These are phyloP conservation scores for Bidens hawaiensis DNA, from an alignment of 140 eudicot species.

Conservation along the genomic window DNA sequence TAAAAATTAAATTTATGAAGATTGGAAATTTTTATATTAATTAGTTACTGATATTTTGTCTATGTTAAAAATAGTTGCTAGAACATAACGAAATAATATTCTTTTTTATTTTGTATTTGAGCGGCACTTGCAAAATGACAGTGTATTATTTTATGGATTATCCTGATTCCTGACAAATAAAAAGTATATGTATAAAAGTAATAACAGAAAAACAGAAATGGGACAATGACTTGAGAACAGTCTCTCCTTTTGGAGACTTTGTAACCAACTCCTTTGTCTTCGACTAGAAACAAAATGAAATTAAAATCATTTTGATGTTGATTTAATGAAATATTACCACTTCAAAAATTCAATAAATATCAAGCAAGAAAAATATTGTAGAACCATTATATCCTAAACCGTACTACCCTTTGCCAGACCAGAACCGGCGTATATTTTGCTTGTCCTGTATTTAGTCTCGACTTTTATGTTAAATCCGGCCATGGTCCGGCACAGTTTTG, in stretches of 20 bases:
- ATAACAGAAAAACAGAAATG: neutral
- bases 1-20: neutral
- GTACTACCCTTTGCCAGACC: neutral
- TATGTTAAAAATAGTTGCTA: neutral
- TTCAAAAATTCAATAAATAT: no score
- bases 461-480: neutral
- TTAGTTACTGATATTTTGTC: neutral
- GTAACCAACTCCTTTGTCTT: slow-evolving; percentile 22
- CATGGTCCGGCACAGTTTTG: neutral
- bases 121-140: neutral
- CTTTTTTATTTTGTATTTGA: neutral
- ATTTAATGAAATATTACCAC: neutral
- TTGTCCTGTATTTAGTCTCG: neutral
- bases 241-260: slow-evolving; percentile 6
- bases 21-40: neutral
- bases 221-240: slow-evolving; percentile 8
- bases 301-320: neutral
- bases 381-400: no score
- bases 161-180: no score
- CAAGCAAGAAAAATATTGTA: no score
- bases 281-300: no score
- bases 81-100: neutral
- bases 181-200: neutral
- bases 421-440: no score
- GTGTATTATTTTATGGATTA: neutral